A percentile compares a stretch with the other conserved stretches of the same genome.
Evolutionary conservation across 1,284 basidiomycete species (phyloP).

Genomic region (Porogramme epimiltina): DNA sequence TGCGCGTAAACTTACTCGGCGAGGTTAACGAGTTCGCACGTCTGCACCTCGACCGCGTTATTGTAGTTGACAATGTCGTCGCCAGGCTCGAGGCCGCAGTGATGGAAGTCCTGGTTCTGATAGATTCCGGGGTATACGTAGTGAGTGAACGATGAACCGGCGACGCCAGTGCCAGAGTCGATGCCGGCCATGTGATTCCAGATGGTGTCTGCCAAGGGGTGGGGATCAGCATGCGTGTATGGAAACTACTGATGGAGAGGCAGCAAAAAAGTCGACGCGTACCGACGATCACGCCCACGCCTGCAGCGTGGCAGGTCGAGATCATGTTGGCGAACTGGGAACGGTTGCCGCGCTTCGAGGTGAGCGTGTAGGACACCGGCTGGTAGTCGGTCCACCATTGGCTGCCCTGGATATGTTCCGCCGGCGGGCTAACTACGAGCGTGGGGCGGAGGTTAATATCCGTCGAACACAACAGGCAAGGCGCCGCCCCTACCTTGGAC

Average conservation of each 20-base stretch:
- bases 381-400: constrained; percentile 77
- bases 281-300: constrained; percentile 64
- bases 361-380: constrained; percentile 62
- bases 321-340: constrained; percentile 60
- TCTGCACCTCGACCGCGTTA: constrained; percentile 57
- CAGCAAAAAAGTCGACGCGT: constrained; percentile 15
- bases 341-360: constrained; percentile 59
- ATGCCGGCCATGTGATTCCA: constrained; percentile 67
- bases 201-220: constrained; percentile 49
- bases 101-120: constrained; percentile 59
- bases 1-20: constrained; percentile 49
- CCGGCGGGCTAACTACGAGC: constrained; percentile 46
- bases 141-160: constrained; percentile 52
- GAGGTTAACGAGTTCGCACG: constrained; percentile 56
- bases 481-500: constrained; percentile 56
- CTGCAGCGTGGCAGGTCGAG: constrained; percentile 56
- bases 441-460: not conserved
- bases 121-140: constrained; percentile 63
- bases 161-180: constrained; percentile 48
- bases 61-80: constrained; percentile 60
- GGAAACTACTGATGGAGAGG: not conserved
- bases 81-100: constrained; percentile 55
- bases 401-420: constrained; percentile 48
- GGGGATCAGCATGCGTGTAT: not conserved
- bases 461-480: not conserved